These are phyloP conservation scores for Quercus phellos DNA, from an alignment of 331 rosid species.

Conservation along the genomic window DNA sequence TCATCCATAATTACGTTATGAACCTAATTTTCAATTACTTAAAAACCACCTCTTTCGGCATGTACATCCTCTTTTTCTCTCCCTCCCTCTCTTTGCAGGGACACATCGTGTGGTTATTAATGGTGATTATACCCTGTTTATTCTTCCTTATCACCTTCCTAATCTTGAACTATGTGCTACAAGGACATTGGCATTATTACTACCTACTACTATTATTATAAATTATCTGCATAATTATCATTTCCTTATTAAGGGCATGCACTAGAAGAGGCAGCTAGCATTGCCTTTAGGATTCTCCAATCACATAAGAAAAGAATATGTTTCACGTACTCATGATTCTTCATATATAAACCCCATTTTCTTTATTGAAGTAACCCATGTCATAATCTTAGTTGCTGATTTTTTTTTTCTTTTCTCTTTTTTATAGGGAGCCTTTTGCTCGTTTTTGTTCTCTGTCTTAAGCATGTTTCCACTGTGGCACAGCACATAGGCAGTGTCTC, in stretches of 20 bases:
- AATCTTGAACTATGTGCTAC: conserved; percentile 40
- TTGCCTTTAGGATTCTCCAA: conserved; percentile 51
- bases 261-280: neutral
- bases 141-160: conserved; percentile 40
- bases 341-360: neutral
- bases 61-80: neutral
- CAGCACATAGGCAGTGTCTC: conserved; percentile 75
- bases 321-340: conserved; percentile 34
- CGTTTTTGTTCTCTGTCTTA: conserved; percentile 53
- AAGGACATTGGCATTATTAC: conserved; percentile 15
- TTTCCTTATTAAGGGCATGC: conserved; percentile 11
- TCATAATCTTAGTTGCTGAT: conserved; percentile 10
- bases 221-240: conserved; percentile 10
- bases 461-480: conserved; percentile 71
- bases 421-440: conserved; percentile 33
- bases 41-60: neutral
- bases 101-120: conserved; percentile 21
- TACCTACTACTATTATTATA: neutral
- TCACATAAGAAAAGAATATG: conserved; percentile 46
- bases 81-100: conserved; percentile 4
- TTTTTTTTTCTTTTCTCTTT: neutral
- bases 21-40: conserved; percentile 22
- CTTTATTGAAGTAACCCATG: conserved; percentile 30
- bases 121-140: conserved; percentile 30
- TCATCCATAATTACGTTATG: conserved; percentile 39